Percentiles rank a stretch among this genome's conserved stretches.
Evolutionary conservation across 495 filamentous ascomycete species (phyloP).

Genomic region (Patellaria atrata): DNA sequence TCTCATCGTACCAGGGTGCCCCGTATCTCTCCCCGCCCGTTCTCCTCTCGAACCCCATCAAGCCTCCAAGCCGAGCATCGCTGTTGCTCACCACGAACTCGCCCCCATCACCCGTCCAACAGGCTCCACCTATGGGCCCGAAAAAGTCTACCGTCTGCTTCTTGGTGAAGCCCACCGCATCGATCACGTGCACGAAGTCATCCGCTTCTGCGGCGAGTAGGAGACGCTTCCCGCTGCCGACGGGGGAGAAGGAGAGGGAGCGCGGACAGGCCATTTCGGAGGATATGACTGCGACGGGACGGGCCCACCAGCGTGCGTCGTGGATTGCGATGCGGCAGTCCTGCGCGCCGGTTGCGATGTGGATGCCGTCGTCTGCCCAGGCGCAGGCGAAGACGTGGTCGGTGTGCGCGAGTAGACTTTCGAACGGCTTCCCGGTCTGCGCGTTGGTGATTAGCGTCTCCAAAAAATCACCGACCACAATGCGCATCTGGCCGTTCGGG

Average conservation of each 20-base stretch:
- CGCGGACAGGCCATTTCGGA: conserved; percentile 70
- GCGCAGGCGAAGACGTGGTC: conserved; percentile 84
- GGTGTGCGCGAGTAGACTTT: conserved; percentile 50
- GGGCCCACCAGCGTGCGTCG: conserved; percentile 63
- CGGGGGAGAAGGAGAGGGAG: conserved; percentile 65
- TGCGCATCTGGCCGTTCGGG: conserved; percentile 64
- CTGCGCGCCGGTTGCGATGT: conserved; percentile 82
- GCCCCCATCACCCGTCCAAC: conserved; percentile 57
- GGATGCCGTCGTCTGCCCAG: conserved; percentile 80
- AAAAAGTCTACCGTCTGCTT: conserved; percentile 73
- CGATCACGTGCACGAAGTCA: conserved; percentile 66
- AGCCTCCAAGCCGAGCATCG: conserved; percentile 61
- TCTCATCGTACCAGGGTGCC: background rate
- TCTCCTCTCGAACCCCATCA: conserved; percentile 57
- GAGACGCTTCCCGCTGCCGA: conserved; percentile 57
- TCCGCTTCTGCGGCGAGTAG: conserved; percentile 73
- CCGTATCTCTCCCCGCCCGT: background rate
- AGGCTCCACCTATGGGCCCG: conserved; percentile 68
- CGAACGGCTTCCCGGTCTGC: conserved; percentile 41
- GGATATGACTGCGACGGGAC: conserved; percentile 47
- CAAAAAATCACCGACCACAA: conserved; percentile 54
- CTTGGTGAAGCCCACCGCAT: conserved; percentile 41
- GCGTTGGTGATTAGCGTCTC: conserved; percentile 48
- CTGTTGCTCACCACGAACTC: conserved; percentile 62
- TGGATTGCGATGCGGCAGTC: conserved; percentile 74